Conservation (phyloP, 129 eudicot species). For the Flaveria brownii region DNA sequence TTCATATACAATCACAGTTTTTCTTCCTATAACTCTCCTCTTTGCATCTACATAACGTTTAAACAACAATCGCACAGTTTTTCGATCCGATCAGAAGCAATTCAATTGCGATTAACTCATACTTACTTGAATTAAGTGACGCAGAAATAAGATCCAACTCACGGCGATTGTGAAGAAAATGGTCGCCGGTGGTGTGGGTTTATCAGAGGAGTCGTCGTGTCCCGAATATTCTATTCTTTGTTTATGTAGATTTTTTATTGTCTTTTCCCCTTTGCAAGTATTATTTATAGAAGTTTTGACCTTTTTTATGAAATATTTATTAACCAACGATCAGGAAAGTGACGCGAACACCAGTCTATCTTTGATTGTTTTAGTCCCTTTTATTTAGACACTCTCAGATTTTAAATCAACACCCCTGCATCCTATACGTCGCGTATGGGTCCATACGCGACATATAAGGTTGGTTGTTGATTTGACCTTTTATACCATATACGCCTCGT, state of each 20-base stretch:
- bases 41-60: neutral
- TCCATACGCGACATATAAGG: too few species aligned
- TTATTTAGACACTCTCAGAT: too few species aligned
- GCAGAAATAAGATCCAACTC: neutral
- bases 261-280: too few species aligned
- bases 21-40: neutral
- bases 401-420: too few species aligned
- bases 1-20: conserved; percentile 2
- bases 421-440: too few species aligned
- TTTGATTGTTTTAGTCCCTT: too few species aligned
- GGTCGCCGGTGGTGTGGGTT: conserved; percentile 15
- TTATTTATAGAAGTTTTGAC: too few species aligned
- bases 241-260: neutral
- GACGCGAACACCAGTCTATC: too few species aligned
- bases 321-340: too few species aligned
- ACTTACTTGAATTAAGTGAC: neutral
- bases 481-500: too few species aligned
- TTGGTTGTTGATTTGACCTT: too few species aligned
- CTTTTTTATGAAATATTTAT: too few species aligned
- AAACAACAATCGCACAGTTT: neutral
- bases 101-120: neutral
- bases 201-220: neutral
- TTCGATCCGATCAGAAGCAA: neutral
- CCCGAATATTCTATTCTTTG: conserved; percentile 16
- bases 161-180: conserved; percentile 18